Base-by-base conservation (phyloP, 176 grass and related monocot genomes). In the Panicum miliaceum region DNA sequence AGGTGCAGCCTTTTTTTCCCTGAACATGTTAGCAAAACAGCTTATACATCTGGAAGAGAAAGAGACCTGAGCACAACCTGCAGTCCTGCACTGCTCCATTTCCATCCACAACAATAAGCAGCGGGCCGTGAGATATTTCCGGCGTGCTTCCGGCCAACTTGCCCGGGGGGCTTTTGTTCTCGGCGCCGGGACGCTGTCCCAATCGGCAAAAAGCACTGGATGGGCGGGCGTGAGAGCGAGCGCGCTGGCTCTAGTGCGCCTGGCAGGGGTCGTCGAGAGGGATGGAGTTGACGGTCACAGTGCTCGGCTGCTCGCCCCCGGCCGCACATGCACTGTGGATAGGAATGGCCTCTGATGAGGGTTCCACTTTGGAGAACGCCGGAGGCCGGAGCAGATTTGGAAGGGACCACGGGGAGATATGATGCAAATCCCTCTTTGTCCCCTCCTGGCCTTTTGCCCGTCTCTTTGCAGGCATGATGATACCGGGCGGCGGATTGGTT, bases 181-280 rank as follows among this genome's bases (percentile, higher is more conserved):
- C 29, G 26, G 57, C 12, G 14, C 42, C 15, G 6, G 2, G 16
- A n/a, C 87, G 36, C 59, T 78, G 51, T 84, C 81, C 67, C 59
- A 51, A 82, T 82, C 54, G 65, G 86, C 73, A 64, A 62, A 83
- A 88, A 83, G 80, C 56, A 35, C 27, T 2, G 62, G 72, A 77
- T 77, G 64, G 63, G 29, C n/a, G 23, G 6, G 16, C 23, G 73
- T 16, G 78, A 87, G 37, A 75, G 78, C 46, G 76, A 84, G 75
- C 27, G 75, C 40, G 25, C 51, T 67, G 76, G 68, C 60, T 80
- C 74, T 84, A 67, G 29, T 64, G 37, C 20, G 51, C 18, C 16
- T 80, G 68, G n/a, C n/a, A n/a, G n/a, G 65, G 35, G 41, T 40
- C 82, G 54, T 18, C 51, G 6, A 35, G 52, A 40, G 69, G 57